These are phyloP conservation scores for Gossypium davidsonii DNA, from an alignment of 441 rosid genomes.

Conservation along the genomic window DNA sequence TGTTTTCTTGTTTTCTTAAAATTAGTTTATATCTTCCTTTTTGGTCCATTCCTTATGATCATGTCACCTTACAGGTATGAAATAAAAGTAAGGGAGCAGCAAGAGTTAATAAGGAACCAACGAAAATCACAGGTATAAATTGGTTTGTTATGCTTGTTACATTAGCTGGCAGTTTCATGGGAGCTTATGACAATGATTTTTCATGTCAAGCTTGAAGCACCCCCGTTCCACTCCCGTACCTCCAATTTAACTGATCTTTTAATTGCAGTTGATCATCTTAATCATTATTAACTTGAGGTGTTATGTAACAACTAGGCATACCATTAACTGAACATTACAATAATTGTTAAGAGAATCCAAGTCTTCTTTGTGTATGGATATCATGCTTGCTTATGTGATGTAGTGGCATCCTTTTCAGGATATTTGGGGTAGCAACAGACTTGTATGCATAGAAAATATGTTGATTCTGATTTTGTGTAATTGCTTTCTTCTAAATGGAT, in stretches of 20 bases:
- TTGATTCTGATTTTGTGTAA: background rate
- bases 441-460: background rate
- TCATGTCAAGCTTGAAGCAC: background rate
- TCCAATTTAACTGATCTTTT: background rate
- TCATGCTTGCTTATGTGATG: background rate
- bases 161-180: background rate
- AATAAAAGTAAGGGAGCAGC: constrained; percentile 88
- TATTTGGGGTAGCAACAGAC: background rate
- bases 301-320: background rate
- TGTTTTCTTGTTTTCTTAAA: constrained; percentile 2
- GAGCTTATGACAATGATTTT: background rate
- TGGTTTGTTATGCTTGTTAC: background rate
- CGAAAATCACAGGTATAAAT: constrained; percentile 61
- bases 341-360: background rate
- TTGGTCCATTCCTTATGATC: constrained; percentile 18
- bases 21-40: background rate
- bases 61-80: constrained; percentile 54
- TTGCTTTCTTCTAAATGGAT: background rate
- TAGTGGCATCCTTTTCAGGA: background rate
- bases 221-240: background rate
- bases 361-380: background rate
- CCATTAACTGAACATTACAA: background rate
- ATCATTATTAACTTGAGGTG: background rate
- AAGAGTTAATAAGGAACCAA: constrained; percentile 62
- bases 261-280: background rate